Conservation (phyloP, 345 rosid genomes). For the Lumnitzera littorea region DNA sequence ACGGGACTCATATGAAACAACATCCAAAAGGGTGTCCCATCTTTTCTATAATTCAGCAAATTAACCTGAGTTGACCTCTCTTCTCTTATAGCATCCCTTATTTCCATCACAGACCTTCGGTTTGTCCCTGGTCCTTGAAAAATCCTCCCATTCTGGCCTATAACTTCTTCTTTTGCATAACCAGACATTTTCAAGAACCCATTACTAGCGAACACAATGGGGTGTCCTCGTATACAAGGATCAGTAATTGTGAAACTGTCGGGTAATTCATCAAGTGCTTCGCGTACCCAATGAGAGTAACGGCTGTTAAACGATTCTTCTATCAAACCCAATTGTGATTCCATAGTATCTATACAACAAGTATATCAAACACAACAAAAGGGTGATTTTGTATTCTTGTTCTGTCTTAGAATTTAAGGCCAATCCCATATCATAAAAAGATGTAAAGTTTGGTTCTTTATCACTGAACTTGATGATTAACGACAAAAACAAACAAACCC, state of each 20-base stretch:
- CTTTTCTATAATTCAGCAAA: constrained; percentile 75
- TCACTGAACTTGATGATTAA: no score
- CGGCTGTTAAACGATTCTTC: constrained; percentile 40
- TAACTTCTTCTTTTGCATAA: constrained; percentile 51
- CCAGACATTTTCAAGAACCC: constrained; percentile 79
- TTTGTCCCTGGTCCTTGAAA: constrained; percentile 80
- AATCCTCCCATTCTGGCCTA: constrained; percentile 70
- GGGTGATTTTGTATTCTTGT: not conserved
- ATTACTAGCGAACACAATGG: constrained; percentile 76
- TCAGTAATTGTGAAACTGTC: constrained; percentile 85
- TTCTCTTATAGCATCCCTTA: constrained; percentile 77
- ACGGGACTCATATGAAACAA: constrained; percentile 72
- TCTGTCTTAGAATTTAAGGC: constrained; percentile 1
- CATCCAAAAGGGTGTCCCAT: constrained; percentile 92
- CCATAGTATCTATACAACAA: constrained; percentile 46
- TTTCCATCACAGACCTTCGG: constrained; percentile 65
- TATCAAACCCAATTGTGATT: constrained; percentile 42
- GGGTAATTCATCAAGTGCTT: constrained; percentile 65
- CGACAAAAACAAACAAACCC: no score
- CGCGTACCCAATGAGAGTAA: constrained; percentile 47
- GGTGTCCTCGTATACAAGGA: constrained; percentile 77
- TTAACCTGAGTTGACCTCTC: constrained; percentile 53
- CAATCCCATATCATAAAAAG: constrained; percentile 10
- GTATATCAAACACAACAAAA: constrained; percentile 48
- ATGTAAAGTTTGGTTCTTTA: no score